Evolutionary conservation across 768 basidiomycete species (phyloP).

Genomic region (Chalciporus piperatus): DNA sequence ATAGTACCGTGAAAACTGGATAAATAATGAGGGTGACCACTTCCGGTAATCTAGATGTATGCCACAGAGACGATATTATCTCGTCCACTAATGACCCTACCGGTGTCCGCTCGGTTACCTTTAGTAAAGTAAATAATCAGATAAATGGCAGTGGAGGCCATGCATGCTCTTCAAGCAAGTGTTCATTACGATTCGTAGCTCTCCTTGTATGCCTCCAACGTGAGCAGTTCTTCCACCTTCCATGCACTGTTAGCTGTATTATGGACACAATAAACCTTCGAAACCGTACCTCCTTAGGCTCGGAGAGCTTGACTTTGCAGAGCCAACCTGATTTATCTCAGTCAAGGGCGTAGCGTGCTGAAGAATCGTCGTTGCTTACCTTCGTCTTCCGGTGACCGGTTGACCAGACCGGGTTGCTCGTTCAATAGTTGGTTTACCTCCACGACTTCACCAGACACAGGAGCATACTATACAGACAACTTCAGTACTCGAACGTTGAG

Average conservation of each 20-base stretch:
- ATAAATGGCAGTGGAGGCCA: conserved; percentile 27
- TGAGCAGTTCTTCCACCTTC: conserved; percentile 71
- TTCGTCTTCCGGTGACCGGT: conserved; percentile 81
- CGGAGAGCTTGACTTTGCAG: conserved; percentile 83
- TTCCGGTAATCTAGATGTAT: conserved; percentile 14
- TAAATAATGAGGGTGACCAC: neutral
- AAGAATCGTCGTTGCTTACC: conserved; percentile 46
- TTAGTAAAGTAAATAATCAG: conserved; percentile 3
- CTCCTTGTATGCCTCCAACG: conserved; percentile 70
- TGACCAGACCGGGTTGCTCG: conserved; percentile 73
- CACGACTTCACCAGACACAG: conserved; percentile 79
- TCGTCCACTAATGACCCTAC: neutral
- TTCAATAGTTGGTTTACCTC: conserved; percentile 75
- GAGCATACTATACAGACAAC: conserved; percentile 66
- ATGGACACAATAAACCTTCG: neutral
- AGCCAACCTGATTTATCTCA: conserved; percentile 75
- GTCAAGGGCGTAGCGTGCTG: neutral
- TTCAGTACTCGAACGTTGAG: conserved; percentile 8
- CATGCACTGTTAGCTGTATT: neutral
- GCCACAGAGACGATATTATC: conserved; percentile 5
- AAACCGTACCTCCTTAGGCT: conserved; percentile 67
- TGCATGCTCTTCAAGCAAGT: neutral
- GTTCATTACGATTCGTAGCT: conserved; percentile 44
- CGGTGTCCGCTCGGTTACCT: neutral
- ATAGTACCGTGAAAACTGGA: neutral